These are phyloP conservation scores for Entomortierella parvispora DNA, from an alignment of 192 early-diverging fungal species.

Conservation along the genomic window DNA sequence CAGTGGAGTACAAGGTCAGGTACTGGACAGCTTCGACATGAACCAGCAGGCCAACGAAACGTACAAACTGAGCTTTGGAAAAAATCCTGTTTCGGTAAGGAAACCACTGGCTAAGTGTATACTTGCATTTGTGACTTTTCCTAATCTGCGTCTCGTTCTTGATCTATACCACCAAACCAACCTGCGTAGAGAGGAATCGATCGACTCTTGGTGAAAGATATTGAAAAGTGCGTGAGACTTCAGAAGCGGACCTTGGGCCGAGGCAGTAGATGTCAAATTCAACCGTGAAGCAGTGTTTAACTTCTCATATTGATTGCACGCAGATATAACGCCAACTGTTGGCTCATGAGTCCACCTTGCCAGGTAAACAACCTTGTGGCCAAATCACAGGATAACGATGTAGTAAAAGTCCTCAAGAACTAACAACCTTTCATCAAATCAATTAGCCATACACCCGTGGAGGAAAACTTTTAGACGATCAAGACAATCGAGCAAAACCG, in stretches of 20 bases:
- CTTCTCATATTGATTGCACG: too few relatives aligned
- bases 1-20: conserved; percentile 64
- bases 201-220: conserved; percentile 49
- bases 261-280: too few relatives aligned
- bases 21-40: conserved; percentile 89
- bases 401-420: too few relatives aligned
- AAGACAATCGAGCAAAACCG: conserved; percentile 75
- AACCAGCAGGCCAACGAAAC: conserved; percentile 86
- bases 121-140: not conserved
- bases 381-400: not conserved
- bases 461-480: conserved; percentile 80
- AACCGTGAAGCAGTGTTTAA: too few relatives aligned
- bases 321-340: conserved; percentile 77
- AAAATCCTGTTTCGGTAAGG: conserved; percentile 48
- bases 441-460: conserved; percentile 73
- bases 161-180: too few relatives aligned
- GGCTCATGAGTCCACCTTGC: conserved; percentile 94
- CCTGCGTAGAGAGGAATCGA: conserved; percentile 65
- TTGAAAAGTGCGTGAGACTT: too few relatives aligned
- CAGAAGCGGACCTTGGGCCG: too few relatives aligned
- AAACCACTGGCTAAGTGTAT: not conserved
- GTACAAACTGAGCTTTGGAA: conserved; percentile 73
- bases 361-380: conserved; percentile 64
- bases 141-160: too few relatives aligned
- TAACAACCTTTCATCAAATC: too few relatives aligned